Base-by-base conservation (phyloP, 306 rosid species). In the apple (Malus domestica) region DNA sequence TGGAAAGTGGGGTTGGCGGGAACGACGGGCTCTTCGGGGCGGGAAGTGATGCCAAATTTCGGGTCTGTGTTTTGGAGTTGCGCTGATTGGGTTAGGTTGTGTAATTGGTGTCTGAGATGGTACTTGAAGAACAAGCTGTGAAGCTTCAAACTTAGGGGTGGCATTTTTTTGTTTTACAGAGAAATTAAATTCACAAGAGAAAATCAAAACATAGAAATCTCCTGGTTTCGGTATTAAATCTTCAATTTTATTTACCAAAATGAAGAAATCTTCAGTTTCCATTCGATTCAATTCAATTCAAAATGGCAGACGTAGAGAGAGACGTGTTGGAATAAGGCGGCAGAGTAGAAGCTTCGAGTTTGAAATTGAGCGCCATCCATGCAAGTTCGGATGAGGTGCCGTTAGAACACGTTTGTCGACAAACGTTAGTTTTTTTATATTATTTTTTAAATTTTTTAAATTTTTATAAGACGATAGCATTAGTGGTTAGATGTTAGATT, bases 51-150 rank as follows among this genome's bases (percentile, higher is more conserved):
- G 1, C 98, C 98, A 29, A 92, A 95, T 13, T 6, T 86, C 71
- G 79, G 72, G 74, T 32, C 80, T 70, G 70, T 79, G 42, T 67
- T 71, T 29, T 51, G 14, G 61, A 18, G 35, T 18, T 32, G 63
- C 52, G 45, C 15, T 13, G 14, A 59, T 30, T 69, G 58, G 69
- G 73, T 6, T 69, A 80, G 87, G 32, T 65, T 89, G 84, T 89
- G 96, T 60, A 95, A 73, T 76, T 86, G 98, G 52, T 89, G 88
- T 80, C 87, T 92, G 71, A 90, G 83, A 61, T 85, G 86, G 67
- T 89, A 90, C 83, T 95, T 92, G 88, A 90, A 89, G 93, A 90
- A 95, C 6, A 92, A 91, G 89, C 98, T 92, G 58, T 90, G 86
- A 33, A 92, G 88, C 83, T 95, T 89, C 61, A 95, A 93, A 64